These are phyloP conservation scores for Mallotus repandus DNA, from an alignment of 441 rosid species.

Conservation along the genomic window DNA sequence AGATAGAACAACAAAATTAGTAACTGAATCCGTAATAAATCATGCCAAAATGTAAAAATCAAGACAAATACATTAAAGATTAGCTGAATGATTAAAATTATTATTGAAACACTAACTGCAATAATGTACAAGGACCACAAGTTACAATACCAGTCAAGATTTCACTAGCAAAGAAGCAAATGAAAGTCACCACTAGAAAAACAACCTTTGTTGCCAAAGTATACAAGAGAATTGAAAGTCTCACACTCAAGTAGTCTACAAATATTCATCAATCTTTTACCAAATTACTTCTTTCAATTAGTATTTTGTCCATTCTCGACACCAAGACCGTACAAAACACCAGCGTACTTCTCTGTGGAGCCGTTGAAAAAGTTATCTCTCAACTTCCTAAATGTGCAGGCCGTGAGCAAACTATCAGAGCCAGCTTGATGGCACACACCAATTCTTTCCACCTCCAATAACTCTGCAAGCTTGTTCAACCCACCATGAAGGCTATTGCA, in stretches of 20 bases:
- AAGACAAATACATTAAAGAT: neutral
- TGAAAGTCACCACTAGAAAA: constrained; percentile 46
- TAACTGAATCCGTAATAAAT: neutral
- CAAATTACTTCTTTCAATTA: constrained; percentile 40
- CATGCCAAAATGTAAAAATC: neutral
- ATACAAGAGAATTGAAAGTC: constrained; percentile 47
- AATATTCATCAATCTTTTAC: constrained; percentile 37
- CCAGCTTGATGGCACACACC: constrained; percentile 78
- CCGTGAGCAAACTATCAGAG: constrained; percentile 81
- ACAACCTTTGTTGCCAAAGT: constrained; percentile 58
- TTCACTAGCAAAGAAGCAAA: constrained; percentile 45
- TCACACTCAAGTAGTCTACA: constrained; percentile 68
- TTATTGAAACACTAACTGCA: constrained; percentile 55
- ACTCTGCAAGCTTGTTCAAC: constrained; percentile 53
- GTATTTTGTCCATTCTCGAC: constrained; percentile 57
- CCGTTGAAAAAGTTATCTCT: constrained; percentile 54
- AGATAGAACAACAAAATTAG: neutral
- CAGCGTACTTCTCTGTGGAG: constrained; percentile 52
- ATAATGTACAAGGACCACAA: constrained; percentile 50
- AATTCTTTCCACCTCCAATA: constrained; percentile 57
- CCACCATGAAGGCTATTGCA: constrained; percentile 64
- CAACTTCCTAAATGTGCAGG: constrained; percentile 63
- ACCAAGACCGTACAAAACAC: constrained; percentile 73
- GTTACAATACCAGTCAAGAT: constrained; percentile 54
- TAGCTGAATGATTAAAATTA: constrained; percentile 31